Base-by-base conservation (phyloP, 2,329 filamentous ascomycete genomes). In the Graphilbum fragrans region DNA sequence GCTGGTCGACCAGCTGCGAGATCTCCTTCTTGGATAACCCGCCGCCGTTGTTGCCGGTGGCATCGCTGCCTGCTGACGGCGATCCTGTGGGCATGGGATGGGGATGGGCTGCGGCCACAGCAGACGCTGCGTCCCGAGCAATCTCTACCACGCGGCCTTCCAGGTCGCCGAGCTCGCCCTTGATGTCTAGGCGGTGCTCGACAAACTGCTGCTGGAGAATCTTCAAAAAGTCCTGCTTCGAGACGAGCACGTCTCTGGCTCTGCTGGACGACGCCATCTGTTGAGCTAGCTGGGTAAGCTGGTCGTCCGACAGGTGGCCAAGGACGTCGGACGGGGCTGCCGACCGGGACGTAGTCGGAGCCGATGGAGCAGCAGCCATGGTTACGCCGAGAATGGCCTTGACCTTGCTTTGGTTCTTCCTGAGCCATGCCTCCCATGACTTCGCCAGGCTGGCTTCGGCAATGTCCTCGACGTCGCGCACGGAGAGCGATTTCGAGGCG, bases 371-470 rank as follows among this genome's bases (percentile, higher is more conserved):
- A 4, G 5, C 32, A 14, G 11, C 17, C 11, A 6, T 5, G 16
- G 21, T 12, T 2, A 37, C 39, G 9, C 43, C 43, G 4, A 60
- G 43, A 4, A 53, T 47, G 2, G 18, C 57, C 35, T 60, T 50
- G 31, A 65, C 57, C 47, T 63, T 61, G 9, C 59, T 56, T 14
- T 68, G 54, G 53, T 78, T 79, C 17, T 63, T 63, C 33, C 58
- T 59, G 22, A 74, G 52, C 68, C 72, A 80, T 1, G 60, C 57
- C 18, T 67, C 60, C 72, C 73, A 79, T 4, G 62, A 58, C 31
- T 44, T 58, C 1, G 59, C 56, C 33, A 64, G 49, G 23, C 58
- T 58, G 6, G 47, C 44, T 37, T 59, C 50, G 3, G 64, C 45
- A 3, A 54, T 51, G 19, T 31, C 37, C 20, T 54, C 49, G 5